A percentile compares a stretch with the other conserved stretches of the same genome.
phyloP scores from a whole-genome alignment of 164 flowering plant genomes.

The Sedum album region DNA sequence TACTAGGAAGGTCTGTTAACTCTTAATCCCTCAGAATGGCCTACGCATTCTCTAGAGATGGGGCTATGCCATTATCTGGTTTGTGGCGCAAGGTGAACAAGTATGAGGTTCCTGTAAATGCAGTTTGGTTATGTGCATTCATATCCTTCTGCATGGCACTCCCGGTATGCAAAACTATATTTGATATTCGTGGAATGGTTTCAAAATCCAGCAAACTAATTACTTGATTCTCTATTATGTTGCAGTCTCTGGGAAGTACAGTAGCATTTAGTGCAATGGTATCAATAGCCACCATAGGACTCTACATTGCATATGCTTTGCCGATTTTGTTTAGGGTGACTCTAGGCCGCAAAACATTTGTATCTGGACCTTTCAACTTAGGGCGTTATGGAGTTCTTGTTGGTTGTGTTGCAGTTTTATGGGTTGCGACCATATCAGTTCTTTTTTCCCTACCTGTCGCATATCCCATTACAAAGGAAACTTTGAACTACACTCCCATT shows the following conservation, averaged over 20 bases:
- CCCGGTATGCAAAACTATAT: constrained; percentile 24
- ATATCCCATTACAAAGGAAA: constrained; percentile 20
- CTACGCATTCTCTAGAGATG: constrained; percentile 96
- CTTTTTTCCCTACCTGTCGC: constrained; percentile 15
- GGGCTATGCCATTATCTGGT: constrained; percentile 87
- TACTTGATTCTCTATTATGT: too few relatives aligned
- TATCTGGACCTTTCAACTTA: constrained; percentile 78
- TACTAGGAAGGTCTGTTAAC: too few relatives aligned
- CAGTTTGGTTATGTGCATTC: constrained; percentile 77
- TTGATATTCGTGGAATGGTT: too few relatives aligned
- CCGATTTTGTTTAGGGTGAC: constrained; percentile 82
- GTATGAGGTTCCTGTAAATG: constrained; percentile 82
- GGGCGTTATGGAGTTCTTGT: constrained; percentile 72
- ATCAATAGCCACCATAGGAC: constrained; percentile 86
- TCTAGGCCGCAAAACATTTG: constrained; percentile 59
- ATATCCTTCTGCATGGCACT: constrained; percentile 92
- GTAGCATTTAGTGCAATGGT: constrained; percentile 89
- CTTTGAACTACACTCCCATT: constrained; percentile 86
- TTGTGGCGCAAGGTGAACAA: constrained; percentile 87
- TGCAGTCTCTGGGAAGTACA: constrained; percentile 92
- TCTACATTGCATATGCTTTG: too few relatives aligned
- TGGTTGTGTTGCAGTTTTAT: constrained; percentile 83
- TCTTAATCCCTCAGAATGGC: constrained; percentile 54
- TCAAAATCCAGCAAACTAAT: too few relatives aligned
- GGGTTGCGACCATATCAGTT: constrained; percentile 74